Evolutionary conservation across 2,329 filamentous ascomycete genomes (phyloP).

Genomic region (Acrocalymma vagum): DNA sequence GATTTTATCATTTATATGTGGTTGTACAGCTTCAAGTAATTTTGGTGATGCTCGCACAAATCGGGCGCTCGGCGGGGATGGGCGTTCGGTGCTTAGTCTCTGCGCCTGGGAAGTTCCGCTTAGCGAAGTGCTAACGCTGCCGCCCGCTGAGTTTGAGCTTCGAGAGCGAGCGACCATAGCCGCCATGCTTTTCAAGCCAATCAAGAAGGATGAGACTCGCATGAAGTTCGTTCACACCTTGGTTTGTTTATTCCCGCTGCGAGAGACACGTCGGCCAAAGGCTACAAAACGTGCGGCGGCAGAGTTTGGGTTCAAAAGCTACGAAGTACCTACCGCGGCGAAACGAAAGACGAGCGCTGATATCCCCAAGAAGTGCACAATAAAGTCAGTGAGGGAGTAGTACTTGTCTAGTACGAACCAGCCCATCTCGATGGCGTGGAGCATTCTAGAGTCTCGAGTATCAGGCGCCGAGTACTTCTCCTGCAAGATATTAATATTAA

Average conservation of each 20-base stretch:
- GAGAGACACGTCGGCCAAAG: constrained; percentile 20
- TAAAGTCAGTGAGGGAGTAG: constrained; percentile 3
- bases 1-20: no score
- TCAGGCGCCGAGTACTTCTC: constrained; percentile 5
- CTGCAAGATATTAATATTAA: constrained; percentile 5
- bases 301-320: constrained; percentile 9
- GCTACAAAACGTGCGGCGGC: constrained; percentile 19
- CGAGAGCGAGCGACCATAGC: constrained; percentile 21
- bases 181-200: constrained; percentile 25
- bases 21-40: no score
- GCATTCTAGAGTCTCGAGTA: constrained; percentile 3
- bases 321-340: constrained; percentile 5
- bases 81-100: no score
- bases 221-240: constrained; percentile 21
- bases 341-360: constrained; percentile 10
- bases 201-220: constrained; percentile 16
- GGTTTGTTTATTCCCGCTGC: constrained; percentile 14
- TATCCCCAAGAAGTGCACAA: no score
- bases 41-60: no score
- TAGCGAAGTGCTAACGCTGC: constrained; percentile 23
- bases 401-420: constrained; percentile 13
- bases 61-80: no score
- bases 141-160: constrained; percentile 20
- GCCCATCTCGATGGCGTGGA: constrained; percentile 10
- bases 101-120: no score